phyloP scores from a whole-genome alignment of 352 stramenopile species.

The Pythium coloratum region DNA sequence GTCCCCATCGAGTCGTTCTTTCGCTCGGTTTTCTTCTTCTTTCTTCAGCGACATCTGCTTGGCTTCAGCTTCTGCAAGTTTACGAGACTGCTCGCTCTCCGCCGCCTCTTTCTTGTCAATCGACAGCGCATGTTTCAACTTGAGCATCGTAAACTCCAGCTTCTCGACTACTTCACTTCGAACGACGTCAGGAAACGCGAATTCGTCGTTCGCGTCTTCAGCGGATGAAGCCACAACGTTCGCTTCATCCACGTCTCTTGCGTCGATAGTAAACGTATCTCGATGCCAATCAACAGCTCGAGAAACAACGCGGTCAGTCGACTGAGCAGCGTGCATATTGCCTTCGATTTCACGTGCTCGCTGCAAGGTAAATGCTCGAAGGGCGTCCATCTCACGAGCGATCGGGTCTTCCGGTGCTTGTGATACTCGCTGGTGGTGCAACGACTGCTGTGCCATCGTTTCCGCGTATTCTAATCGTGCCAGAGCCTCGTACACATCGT shows the following conservation, averaged over 20 bases:
- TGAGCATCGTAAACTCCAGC: conserved; percentile 63
- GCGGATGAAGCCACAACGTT: background rate
- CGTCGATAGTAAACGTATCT: conserved; percentile 21
- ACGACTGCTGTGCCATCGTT: background rate
- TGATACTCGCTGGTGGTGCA: background rate
- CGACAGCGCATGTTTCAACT: conserved; percentile 51
- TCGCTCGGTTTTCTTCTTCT: conserved; percentile 26
- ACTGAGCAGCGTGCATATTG: conserved; percentile 5
- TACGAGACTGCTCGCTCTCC: background rate
- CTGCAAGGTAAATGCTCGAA: conserved; percentile 24
- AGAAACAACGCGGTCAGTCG: background rate
- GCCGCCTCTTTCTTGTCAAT: conserved; percentile 51
- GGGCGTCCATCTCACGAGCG: conserved; percentile 23
- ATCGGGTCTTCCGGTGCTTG: background rate
- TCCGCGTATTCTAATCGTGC: conserved; percentile 39
- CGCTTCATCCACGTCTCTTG: background rate
- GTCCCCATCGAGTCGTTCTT: conserved; percentile 30
- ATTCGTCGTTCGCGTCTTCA: background rate
- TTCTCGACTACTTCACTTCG: conserved; percentile 53
- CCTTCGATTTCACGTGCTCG: conserved; percentile 42
- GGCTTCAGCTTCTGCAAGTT: conserved; percentile 22
- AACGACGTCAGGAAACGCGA: conserved; percentile 39
- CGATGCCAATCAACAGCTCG: conserved; percentile 30
- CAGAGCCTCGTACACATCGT: conserved; percentile 49
- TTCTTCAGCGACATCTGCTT: conserved; percentile 23